Evolutionary conservation across 345 rosid genomes (phyloP).

Genomic region (Hibiscus trionum): DNA sequence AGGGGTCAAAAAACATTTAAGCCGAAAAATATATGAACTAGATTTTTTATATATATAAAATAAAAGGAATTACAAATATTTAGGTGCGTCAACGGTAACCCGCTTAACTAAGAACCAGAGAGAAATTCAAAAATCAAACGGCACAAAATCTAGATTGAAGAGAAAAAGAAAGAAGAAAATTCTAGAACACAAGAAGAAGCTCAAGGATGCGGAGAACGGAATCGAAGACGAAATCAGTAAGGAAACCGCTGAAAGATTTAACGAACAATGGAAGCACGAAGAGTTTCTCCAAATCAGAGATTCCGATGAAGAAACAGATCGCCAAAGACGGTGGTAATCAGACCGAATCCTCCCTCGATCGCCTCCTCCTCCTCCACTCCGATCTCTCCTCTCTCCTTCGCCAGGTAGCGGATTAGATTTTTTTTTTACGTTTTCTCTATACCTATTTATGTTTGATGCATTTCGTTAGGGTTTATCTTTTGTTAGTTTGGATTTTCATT

Average conservation of each 20-base stretch:
- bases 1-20: too few relatives aligned
- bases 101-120: not conserved
- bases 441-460: not conserved
- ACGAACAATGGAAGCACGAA: slow-evolving; percentile 18
- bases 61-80: too few relatives aligned
- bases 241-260: slow-evolving; percentile 33
- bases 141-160: not conserved
- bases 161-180: not conserved
- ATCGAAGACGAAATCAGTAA: slow-evolving; percentile 23
- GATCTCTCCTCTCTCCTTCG: slow-evolving; percentile 47
- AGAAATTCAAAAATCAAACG: slow-evolving; percentile 9
- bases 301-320: slow-evolving; percentile 15
- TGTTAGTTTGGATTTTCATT: not conserved
- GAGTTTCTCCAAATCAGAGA: slow-evolving; percentile 21
- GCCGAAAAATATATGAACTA: too few relatives aligned
- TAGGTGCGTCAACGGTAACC: not conserved
- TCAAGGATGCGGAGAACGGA: slow-evolving; percentile 29
- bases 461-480: not conserved
- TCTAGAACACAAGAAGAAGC: not conserved
- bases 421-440: not conserved
- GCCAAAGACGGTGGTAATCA: slow-evolving; percentile 10
- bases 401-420: slow-evolving; percentile 33
- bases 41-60: too few relatives aligned
- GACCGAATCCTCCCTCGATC: slow-evolving; percentile 35
- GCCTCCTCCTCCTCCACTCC: slow-evolving; percentile 59